Conservation (phyloP, 1,284 basidiomycete genomes). For the Cryptococcus maquisensis region DNA sequence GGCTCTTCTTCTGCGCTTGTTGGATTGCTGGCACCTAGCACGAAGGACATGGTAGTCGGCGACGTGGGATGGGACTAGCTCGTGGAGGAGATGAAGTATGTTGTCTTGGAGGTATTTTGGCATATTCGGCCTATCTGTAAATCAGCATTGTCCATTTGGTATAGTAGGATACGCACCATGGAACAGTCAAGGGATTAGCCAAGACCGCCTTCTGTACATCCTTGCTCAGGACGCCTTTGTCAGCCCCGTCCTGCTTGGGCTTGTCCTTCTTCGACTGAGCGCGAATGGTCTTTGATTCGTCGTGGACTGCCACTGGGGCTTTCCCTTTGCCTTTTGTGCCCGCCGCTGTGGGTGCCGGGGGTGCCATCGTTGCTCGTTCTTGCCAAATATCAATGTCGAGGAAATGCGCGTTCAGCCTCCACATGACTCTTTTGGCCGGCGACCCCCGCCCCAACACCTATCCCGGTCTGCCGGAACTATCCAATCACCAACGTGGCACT, state of each 20-base stretch:
- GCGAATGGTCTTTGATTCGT: slow-evolving; percentile 12
- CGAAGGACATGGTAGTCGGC: slow-evolving; percentile 40
- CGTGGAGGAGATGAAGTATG: slow-evolving; percentile 29
- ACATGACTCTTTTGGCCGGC: too few species aligned
- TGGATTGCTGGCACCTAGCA: slow-evolving; percentile 29
- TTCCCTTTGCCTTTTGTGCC: neutral
- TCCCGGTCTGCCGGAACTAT: too few species aligned
- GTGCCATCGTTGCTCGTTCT: slow-evolving; percentile 6
- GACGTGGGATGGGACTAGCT: slow-evolving; percentile 27
- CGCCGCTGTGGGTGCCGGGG: neutral
- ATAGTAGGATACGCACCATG: slow-evolving; percentile 30
- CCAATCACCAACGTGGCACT: too few species aligned
- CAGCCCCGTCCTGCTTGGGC: neutral
- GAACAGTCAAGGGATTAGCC: slow-evolving; percentile 35
- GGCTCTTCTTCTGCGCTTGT: slow-evolving; percentile 14
- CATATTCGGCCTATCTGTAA: slow-evolving; percentile 33
- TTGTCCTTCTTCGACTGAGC: slow-evolving; percentile 23
- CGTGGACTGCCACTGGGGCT: neutral
- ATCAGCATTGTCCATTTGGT: neutral
- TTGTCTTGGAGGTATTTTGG: slow-evolving; percentile 37
- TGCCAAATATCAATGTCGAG: slow-evolving; percentile 1
- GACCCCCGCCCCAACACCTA: too few species aligned
- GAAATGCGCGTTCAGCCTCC: too few species aligned
- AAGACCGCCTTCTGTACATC: slow-evolving; percentile 36
- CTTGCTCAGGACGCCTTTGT: slow-evolving; percentile 20